Evolutionary conservation across 345 rosid species (phyloP), one percentile per base, ranked within the genome.

Genomic region (Crucihimalaya himalaica): DNA sequence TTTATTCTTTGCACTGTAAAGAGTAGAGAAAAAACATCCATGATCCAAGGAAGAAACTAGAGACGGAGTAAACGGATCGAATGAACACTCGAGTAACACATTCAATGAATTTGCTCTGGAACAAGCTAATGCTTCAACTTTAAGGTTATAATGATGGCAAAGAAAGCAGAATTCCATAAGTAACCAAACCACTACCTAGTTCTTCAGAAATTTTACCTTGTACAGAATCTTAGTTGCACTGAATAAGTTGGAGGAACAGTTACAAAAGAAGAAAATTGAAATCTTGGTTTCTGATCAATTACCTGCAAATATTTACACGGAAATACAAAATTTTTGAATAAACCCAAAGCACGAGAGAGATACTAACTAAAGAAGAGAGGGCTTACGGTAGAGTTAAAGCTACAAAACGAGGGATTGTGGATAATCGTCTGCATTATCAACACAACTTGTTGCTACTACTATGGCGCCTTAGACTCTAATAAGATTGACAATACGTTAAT

Each of bases 1-100:
- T 73, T 66, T 76, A 50, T 11, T 70, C 5, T 43, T 76, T 47
- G 15, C 18, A 81, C 98, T 90, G 82, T 42, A 68, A 81, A 32
- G 35, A 19, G 31, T 48, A 21, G 4, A 43, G 32, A 54, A 80
- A 58, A 12, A 31, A 31, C 34, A 47, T 63, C 7, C 57, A 31
- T 53, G 23, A 50, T 10, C 40, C 15, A 47, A 27, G 16, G 31
- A 39, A 55, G 29, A n/a, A 40, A 42, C 25, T 50, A 58, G 34
- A 25, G 29, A 61, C 21, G 50, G 8, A 31, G 34, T 31, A 31
- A 31, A 61, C n/a, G n/a, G n/a, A n/a, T n/a, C n/a, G n/a, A n/a
- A n/a, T n/a, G n/a, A n/a, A 63, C 32, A 73, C 48, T 52, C 11
- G 0, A 63, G n/a, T 19, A 15, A 39, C 43, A 43, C 40, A 43